Conservation (phyloP, 768 basidiomycete genomes). For the Crucibulum laeve region DNA sequence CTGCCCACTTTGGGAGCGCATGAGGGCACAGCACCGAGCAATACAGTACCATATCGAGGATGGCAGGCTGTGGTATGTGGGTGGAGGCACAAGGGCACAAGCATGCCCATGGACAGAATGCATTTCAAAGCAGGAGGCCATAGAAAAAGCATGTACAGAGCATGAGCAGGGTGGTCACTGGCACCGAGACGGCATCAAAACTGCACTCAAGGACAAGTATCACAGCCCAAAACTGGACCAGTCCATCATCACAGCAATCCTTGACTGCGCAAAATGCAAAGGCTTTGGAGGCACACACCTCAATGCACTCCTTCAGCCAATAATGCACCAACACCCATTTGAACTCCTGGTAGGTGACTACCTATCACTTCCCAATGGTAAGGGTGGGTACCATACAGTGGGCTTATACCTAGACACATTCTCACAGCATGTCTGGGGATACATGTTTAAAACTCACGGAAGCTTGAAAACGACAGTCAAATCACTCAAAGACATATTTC, state of each 20-base stretch:
- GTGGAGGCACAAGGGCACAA: conserved; percentile 8
- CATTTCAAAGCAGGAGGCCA: conserved; percentile 19
- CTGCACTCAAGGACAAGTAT: conserved; percentile 17
- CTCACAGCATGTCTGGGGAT: conserved; percentile 23
- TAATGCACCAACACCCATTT: conserved; percentile 30
- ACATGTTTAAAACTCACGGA: conserved; percentile 18
- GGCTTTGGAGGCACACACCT: conserved; percentile 24
- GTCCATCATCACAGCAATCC: conserved; percentile 19
- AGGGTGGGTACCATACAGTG: conserved; percentile 22
- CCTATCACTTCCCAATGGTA: conserved; percentile 25
- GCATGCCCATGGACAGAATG: conserved; percentile 21
- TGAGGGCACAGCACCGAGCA: conserved; percentile 18
- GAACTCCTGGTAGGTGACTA: conserved; percentile 30
- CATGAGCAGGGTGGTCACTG: conserved; percentile 26
- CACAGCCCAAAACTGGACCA: conserved; percentile 22
- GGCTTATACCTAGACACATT: conserved; percentile 24
- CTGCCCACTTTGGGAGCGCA: conserved; percentile 7
- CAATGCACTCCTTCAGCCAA: conserved; percentile 29
- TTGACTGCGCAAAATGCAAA: conserved; percentile 21
- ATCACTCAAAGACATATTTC: conserved; percentile 14
- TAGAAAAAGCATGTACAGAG: conserved; percentile 11
- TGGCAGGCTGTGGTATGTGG: conserved; percentile 20
- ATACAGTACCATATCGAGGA: conserved; percentile 19
- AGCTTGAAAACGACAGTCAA: conserved; percentile 20
- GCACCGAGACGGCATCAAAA: conserved; percentile 27